Conservation (phyloP, 2,329 filamentous ascomycete species). For the Claviceps cyperi region DNA sequence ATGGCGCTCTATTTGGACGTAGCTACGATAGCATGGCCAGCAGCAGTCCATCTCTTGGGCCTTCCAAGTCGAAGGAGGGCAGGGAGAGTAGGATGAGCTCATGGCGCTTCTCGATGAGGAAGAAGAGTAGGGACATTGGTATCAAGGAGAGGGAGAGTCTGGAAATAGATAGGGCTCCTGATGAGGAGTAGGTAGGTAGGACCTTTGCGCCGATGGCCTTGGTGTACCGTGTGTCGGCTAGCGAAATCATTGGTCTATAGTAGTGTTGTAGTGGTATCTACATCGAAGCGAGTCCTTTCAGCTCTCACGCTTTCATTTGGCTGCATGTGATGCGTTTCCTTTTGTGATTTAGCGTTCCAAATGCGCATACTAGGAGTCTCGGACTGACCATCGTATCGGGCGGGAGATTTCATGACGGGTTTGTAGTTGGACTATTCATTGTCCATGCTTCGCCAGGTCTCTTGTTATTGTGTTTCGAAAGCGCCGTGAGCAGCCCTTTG, state of each 20-base stretch:
- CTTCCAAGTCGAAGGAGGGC: slow-evolving; percentile 29
- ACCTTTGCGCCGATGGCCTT: background rate
- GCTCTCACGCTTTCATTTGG: background rate
- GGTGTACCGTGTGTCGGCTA: background rate
- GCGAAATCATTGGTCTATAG: background rate
- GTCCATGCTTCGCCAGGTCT: background rate
- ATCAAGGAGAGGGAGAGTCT: slow-evolving; percentile 35
- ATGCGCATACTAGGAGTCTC: too few species aligned
- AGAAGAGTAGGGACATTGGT: slow-evolving; percentile 37
- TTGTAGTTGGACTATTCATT: background rate
- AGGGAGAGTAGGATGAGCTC: slow-evolving; percentile 35
- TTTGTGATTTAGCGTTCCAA: background rate
- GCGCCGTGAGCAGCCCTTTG: too few species aligned
- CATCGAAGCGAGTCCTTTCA: background rate
- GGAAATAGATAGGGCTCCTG: slow-evolving; percentile 30
- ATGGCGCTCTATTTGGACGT: slow-evolving; percentile 26
- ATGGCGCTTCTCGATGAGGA: slow-evolving; percentile 46
- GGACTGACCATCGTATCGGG: background rate
- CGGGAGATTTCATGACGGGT: background rate
- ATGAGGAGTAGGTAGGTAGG: slow-evolving; percentile 13
- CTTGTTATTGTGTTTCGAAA: too few species aligned
- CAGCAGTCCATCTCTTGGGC: slow-evolving; percentile 42
- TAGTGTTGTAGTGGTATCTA: background rate
- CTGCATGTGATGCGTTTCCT: background rate
- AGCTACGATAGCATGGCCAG: slow-evolving; percentile 42